Conservation (phyloP, 1,139 yeast species). For the Kodamaea ohmeri region DNA sequence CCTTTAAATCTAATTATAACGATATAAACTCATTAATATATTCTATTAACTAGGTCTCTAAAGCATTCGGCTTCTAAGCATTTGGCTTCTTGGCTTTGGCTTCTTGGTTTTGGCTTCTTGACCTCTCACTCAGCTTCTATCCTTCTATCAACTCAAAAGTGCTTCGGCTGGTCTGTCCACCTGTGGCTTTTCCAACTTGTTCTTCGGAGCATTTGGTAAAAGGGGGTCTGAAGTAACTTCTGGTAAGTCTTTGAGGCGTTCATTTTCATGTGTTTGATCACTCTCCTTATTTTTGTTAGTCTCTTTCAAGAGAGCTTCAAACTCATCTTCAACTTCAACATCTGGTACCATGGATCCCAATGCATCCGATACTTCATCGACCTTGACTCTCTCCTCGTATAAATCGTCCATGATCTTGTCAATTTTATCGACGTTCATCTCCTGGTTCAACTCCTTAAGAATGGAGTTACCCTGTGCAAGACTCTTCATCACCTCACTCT, state of each 20-base stretch:
- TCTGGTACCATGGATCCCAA: slow-evolving; percentile 52
- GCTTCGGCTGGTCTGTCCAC: slow-evolving; percentile 5
- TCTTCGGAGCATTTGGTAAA: slow-evolving; percentile 15
- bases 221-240: background rate
- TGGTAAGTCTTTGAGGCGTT: background rate
- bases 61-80: too few relatives aligned
- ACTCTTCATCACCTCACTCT: slow-evolving; percentile 79
- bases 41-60: too few relatives aligned
- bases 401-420: slow-evolving; percentile 82
- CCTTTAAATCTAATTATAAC: too few relatives aligned
- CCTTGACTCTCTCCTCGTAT: slow-evolving; percentile 77
- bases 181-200: slow-evolving; percentile 8
- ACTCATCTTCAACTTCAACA: slow-evolving; percentile 64
- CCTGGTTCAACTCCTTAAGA: slow-evolving; percentile 68
- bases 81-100: too few relatives aligned
- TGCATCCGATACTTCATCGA: slow-evolving; percentile 57
- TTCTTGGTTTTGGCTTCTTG: too few relatives aligned
- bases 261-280: too few relatives aligned
- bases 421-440: slow-evolving; percentile 75
- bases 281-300: slow-evolving; percentile 1
- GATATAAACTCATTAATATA: too few relatives aligned
- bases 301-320: slow-evolving; percentile 43
- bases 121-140: background rate
- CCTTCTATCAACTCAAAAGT: slow-evolving; percentile 4
- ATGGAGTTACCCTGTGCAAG: slow-evolving; percentile 77